Evolutionary conservation across 2,329 filamentous ascomycete genomes (phyloP).

Genomic region (Aspergillus niger): DNA sequence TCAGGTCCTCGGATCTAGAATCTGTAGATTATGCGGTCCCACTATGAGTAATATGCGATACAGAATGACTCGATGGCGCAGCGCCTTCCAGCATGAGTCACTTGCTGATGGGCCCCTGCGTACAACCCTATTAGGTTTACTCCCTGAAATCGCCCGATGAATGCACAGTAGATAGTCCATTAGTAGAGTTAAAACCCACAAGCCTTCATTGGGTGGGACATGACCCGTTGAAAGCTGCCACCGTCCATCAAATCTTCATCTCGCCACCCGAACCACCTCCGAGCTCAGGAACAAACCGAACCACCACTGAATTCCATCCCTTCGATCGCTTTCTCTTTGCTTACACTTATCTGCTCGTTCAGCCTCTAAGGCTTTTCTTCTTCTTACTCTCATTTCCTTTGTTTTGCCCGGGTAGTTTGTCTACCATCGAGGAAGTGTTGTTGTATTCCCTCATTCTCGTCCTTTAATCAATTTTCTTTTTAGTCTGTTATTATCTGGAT

Average conservation of each 20-base stretch:
- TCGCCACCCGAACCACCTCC: slow-evolving; percentile 7
- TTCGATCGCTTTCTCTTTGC: not conserved
- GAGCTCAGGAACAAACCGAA: not conserved
- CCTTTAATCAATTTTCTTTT: too few relatives aligned
- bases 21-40: not conserved
- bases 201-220: too few relatives aligned
- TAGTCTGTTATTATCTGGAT: not conserved
- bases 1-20: not conserved
- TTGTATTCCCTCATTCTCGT: too few relatives aligned
- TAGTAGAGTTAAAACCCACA: too few relatives aligned
- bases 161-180: too few relatives aligned
- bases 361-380: too few relatives aligned
- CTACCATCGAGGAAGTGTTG: too few relatives aligned
- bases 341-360: not conserved
- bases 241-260: not conserved
- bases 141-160: too few relatives aligned
- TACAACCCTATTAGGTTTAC: too few relatives aligned
- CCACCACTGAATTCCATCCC: not conserved
- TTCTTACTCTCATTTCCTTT: not conserved
- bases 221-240: too few relatives aligned
- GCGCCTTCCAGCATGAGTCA: slow-evolving; percentile 13
- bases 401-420: not conserved
- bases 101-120: not conserved
- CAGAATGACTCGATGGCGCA: slow-evolving; percentile 9
- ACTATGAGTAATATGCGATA: slow-evolving; percentile 9